Evolutionary conservation across 1,284 basidiomycete genomes (phyloP).

Genomic region (Ustilago hordei): DNA sequence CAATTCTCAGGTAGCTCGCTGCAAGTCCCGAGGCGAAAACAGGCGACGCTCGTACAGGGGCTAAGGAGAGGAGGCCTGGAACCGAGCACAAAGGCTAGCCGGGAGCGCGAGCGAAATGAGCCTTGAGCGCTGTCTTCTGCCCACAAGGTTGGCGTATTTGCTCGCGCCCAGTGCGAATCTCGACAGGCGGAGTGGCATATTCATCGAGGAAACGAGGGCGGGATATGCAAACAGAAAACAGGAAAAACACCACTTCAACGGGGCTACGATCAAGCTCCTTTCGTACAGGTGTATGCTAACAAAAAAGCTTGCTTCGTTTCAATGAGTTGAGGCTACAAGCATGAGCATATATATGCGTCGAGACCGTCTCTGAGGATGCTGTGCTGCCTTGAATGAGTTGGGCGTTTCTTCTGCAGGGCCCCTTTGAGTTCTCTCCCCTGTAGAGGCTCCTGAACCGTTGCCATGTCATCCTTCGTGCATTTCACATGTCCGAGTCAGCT

Average conservation of each 20-base stretch:
- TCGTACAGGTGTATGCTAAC: too few relatives aligned
- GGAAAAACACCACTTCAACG: not conserved
- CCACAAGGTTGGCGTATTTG: not conserved
- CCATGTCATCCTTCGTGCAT: too few relatives aligned
- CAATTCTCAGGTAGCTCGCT: not conserved
- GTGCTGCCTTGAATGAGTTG: too few relatives aligned
- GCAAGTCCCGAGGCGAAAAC: not conserved
- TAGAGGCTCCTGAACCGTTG: too few relatives aligned
- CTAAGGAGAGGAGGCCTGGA: not conserved
- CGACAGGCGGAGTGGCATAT: not conserved
- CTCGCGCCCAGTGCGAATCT: not conserved
- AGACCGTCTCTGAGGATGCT: too few relatives aligned
- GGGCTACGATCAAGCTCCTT: too few relatives aligned
- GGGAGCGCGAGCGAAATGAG: not conserved
- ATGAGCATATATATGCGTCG: too few relatives aligned
- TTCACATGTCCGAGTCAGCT: too few relatives aligned
- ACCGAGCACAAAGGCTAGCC: not conserved
- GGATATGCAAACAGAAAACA: conserved; percentile 2
- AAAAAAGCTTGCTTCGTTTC: too few relatives aligned
- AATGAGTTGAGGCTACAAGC: too few relatives aligned
- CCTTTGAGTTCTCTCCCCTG: too few relatives aligned
- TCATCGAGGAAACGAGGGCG: not conserved
- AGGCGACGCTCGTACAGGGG: not conserved
- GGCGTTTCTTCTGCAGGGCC: too few relatives aligned
- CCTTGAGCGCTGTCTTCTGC: not conserved